phyloP scores from a whole-genome alignment of 2,329 filamentous ascomycete genomes.

The Apiospora phragmitis region DNA sequence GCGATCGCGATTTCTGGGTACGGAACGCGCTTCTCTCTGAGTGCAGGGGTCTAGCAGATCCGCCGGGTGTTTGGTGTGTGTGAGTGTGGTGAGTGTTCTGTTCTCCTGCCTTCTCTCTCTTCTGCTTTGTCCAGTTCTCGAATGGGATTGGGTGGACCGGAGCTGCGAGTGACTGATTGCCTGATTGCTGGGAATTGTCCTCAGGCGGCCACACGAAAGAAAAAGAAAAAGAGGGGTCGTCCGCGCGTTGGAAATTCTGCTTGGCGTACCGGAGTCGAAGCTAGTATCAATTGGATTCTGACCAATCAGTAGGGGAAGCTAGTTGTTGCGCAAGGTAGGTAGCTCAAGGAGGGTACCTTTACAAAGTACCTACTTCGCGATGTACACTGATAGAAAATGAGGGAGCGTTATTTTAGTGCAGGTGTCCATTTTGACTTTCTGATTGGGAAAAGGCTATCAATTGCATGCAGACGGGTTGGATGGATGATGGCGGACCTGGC shows the following conservation, averaged over 20 bases:
- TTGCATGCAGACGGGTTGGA: background rate
- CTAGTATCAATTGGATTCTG: background rate
- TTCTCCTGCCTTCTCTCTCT: background rate
- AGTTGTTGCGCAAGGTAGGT: background rate
- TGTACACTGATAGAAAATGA: background rate
- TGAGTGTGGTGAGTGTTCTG: background rate
- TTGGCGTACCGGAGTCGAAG: background rate
- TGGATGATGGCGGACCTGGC: background rate
- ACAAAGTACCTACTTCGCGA: background rate
- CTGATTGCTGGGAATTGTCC: background rate
- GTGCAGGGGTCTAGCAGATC: background rate
- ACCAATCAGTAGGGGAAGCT: background rate
- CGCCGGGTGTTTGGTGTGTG: background rate
- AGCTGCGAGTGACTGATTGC: background rate
- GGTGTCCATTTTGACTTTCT: background rate
- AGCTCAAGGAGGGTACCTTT: background rate
- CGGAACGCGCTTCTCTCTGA: background rate
- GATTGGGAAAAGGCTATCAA: background rate
- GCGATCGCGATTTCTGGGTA: slow-evolving; percentile 9
- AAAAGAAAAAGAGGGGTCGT: slow-evolving; percentile 1
- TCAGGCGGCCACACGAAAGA: background rate
- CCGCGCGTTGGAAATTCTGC: background rate
- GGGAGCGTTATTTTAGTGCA: background rate
- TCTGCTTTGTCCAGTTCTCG: background rate
- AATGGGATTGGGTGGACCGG: slow-evolving; percentile 1